These are phyloP conservation scores for Paramecium sonneborni DNA, from an alignment of 73 alveolate species.

Conservation along the genomic window DNA sequence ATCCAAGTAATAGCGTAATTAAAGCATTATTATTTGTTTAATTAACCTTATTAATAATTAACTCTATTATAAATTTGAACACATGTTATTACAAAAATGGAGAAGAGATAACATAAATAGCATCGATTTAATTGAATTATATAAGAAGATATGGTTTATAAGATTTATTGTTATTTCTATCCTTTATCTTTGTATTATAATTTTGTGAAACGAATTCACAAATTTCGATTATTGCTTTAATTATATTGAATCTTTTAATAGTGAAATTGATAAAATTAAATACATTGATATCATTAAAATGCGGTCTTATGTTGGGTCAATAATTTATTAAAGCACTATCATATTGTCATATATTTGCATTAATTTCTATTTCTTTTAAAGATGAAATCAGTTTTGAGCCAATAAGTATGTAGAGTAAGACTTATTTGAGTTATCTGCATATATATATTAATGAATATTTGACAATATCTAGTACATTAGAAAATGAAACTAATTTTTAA, in stretches of 20 bases:
- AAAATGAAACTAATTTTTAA: background rate
- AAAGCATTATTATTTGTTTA: background rate
- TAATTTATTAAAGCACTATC: background rate
- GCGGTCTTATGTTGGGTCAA: background rate
- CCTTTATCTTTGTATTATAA: background rate
- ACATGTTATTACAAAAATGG: background rate
- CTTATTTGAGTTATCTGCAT: background rate
- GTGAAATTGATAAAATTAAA: background rate
- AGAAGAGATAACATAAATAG: background rate
- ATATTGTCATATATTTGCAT: background rate
- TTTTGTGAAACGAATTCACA: background rate
- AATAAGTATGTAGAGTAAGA: background rate
- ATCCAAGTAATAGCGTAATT: background rate
- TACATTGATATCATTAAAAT: background rate
- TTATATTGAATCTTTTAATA: background rate
- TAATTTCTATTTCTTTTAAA: background rate
- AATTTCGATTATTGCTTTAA: background rate
- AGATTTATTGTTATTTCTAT: background rate
- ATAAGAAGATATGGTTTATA: background rate
- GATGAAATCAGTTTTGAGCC: background rate
- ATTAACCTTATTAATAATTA: background rate
- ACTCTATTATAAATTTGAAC: background rate
- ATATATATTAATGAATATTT: background rate
- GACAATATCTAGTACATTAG: background rate
- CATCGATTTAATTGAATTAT: background rate